These are phyloP conservation scores for Malus hybrid DNA, from an alignment of 331 rosid species.

Conservation along the genomic window DNA sequence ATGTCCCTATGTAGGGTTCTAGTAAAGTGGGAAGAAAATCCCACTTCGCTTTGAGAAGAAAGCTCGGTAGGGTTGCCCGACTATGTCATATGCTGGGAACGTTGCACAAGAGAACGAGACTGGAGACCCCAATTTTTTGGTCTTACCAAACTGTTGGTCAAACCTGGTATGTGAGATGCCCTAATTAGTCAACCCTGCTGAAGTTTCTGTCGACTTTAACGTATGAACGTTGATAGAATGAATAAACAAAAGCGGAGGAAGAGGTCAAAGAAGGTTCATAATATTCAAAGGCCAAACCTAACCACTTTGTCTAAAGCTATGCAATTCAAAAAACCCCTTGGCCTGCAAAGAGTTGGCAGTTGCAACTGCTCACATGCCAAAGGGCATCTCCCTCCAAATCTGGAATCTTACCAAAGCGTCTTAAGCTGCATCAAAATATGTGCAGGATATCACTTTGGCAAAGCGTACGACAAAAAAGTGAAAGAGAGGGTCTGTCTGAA, in stretches of 20 bases:
- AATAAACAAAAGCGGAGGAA: neutral
- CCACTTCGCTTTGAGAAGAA: no score
- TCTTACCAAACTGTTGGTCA: no score
- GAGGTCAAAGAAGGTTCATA: constrained; percentile 10
- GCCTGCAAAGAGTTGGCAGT: constrained; percentile 16
- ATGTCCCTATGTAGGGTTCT: neutral
- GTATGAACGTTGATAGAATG: neutral
- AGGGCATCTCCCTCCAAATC: constrained; percentile 9
- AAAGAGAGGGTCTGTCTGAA: neutral
- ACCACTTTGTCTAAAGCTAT: constrained; percentile 31
- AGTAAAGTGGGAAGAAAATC: neutral
- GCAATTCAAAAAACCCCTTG: constrained; percentile 1
- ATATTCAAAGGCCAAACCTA: constrained; percentile 1
- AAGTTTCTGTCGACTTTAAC: neutral
- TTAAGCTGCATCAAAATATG: neutral
- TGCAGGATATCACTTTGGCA: neutral
- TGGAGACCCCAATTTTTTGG: no score
- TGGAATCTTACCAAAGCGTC: neutral
- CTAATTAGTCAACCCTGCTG: no score
- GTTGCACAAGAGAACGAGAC: no score
- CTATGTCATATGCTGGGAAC: no score
- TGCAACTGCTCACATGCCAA: constrained; percentile 48
- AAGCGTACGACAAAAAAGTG: neutral
- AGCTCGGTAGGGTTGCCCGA: no score
- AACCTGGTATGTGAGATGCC: no score